Evolutionary conservation across 2,329 filamentous ascomycete genomes (phyloP), one percentile per base, ranked within the genome.

Genomic region (Clonostachys byssicola): DNA sequence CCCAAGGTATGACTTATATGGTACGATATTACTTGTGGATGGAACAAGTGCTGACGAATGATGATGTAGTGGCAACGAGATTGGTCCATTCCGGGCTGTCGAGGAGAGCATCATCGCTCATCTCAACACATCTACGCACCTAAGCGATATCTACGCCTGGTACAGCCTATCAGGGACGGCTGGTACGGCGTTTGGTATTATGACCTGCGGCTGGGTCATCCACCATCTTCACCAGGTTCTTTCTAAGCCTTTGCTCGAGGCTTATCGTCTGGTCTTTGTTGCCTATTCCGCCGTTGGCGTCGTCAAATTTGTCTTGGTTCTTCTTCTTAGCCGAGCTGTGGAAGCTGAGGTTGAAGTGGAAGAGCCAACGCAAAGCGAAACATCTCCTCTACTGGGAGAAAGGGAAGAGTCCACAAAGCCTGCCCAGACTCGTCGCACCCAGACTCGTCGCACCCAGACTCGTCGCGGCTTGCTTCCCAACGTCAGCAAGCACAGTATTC

Each of bases 101-200:
- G 81, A 85, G 56, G 81, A 85, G 61, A 81, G 77, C 14, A 74
- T 77, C 6, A 63, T 84, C 3, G 79, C 80, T 4, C 79, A 83
- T 39, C 65, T 84, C 5, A 80, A 75, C 0, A 57, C 63, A 1
- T 53, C 68, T 5, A 60, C 64, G 2, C 64, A 67, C 5, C 62
- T 80, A 41, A 70, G 73, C 48, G 79, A 84, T 54, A 67, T 85
- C 30, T 84, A 80, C 51, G 80, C 80, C 5, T 85, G 81, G 81
- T 85, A 84, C 54, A 75, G 70, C 7, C 66, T 84, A 6, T 60
- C 72, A 2, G 84, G 84, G 4, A 76, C 73, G 0, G 75, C 79
- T 0, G 85, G 85, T 0, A 73, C 77, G 1, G 83, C 85, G 0
- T 68, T 78, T n/a, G 85, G 85, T 2, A 75, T 81, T 49, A 64